Evolutionary conservation across 306 rosid species (phyloP).

Genomic region (Rosa persica): DNA sequence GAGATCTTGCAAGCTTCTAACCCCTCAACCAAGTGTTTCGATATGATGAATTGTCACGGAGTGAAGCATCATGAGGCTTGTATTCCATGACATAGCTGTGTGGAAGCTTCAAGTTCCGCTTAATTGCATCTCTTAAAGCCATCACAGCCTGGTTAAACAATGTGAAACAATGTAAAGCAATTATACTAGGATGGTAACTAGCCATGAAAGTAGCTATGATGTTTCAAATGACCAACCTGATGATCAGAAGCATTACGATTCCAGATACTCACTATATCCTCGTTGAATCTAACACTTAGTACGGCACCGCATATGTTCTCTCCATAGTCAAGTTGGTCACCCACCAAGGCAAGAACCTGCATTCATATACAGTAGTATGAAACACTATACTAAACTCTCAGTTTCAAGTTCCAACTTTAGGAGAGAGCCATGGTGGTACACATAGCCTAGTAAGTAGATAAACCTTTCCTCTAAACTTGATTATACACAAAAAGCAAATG

Average conservation of each 20-base stretch:
- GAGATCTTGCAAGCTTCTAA: conserved; percentile 25
- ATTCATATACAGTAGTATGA: not conserved
- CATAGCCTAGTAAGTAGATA: not conserved
- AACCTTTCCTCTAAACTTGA: not conserved
- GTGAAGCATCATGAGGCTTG: conserved; percentile 89
- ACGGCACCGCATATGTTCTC: conserved; percentile 90
- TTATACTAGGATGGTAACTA: not conserved
- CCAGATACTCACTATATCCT: conserved; percentile 92
- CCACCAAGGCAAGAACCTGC: conserved; percentile 90
- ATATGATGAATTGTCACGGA: conserved; percentile 90
- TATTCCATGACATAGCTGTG: conserved; percentile 91
- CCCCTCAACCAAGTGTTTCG: conserved; percentile 98
- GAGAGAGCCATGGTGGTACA: not conserved
- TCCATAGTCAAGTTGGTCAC: conserved; percentile 88
- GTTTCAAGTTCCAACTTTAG: not conserved
- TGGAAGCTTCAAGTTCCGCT: conserved; percentile 89
- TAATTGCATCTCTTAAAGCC: conserved; percentile 84
- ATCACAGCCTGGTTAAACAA: conserved; percentile 64
- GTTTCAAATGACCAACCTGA: conserved; percentile 50
- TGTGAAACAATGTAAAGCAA: conserved; percentile 10
- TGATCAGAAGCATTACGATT: conserved; percentile 87
- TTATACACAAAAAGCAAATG: not conserved
- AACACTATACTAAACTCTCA: not conserved
- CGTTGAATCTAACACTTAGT: conserved; percentile 89
- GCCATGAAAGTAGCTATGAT: not conserved